Percentiles rank a stretch among this genome's conserved stretches.
Evolutionary conservation across 2,329 filamentous ascomycete genomes (phyloP).

Genomic region (Pseudodiploospora longispora): DNA sequence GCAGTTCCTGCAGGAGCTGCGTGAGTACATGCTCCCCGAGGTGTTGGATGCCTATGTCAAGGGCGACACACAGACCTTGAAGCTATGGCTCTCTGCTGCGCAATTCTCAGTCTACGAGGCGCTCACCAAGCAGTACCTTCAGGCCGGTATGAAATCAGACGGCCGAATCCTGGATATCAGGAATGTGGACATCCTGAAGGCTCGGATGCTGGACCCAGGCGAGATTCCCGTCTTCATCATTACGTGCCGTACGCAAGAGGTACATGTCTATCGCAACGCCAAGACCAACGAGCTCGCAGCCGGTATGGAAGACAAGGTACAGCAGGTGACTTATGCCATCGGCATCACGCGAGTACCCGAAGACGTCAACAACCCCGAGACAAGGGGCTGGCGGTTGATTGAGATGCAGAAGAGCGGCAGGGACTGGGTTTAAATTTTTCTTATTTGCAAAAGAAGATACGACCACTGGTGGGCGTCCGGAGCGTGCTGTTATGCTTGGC

Average conservation of each 20-base stretch:
- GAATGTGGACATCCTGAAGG: constrained; percentile 79
- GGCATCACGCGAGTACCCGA: constrained; percentile 90
- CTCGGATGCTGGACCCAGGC: constrained; percentile 73
- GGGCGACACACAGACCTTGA: constrained; percentile 82
- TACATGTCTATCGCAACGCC: constrained; percentile 90
- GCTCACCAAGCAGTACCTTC: constrained; percentile 92
- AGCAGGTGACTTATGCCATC: constrained; percentile 96
- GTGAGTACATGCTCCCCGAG: constrained; percentile 95
- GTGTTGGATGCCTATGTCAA: constrained; percentile 97
- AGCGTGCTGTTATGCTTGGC: constrained; percentile 11
- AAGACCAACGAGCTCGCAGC: constrained; percentile 86
- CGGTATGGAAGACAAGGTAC: constrained; percentile 97
- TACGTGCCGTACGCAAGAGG: constrained; percentile 92
- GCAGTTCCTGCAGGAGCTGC: constrained; percentile 87
- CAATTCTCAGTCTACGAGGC: constrained; percentile 96
- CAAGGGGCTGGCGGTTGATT: constrained; percentile 91
- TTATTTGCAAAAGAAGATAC: neutral
- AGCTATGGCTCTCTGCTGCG: constrained; percentile 91
- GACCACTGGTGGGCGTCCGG: constrained; percentile 9
- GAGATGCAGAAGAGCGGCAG: constrained; percentile 97
- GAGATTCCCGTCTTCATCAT: constrained; percentile 95
- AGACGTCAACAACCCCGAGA: constrained; percentile 95
- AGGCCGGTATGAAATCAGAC: constrained; percentile 86
- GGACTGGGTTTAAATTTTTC: constrained; percentile 56
- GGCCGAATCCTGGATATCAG: constrained; percentile 92